phyloP scores from a whole-genome alignment of 306 rosid species.

The Begonia masoniana region DNA sequence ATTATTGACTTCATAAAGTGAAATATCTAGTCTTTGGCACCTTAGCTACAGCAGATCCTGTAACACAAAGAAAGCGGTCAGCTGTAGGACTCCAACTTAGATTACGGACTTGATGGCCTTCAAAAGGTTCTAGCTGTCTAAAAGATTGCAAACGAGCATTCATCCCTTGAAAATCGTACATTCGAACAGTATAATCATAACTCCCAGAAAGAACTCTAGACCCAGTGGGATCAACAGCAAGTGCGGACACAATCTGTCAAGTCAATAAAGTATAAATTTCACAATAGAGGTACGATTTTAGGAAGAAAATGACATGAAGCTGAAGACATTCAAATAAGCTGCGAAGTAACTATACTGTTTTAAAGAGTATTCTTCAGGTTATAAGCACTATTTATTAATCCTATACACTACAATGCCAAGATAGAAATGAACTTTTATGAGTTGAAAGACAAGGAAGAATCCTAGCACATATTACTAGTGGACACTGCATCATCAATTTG shows the following conservation, averaged over 20 bases:
- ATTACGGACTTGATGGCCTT: slow-evolving; percentile 92
- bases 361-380: neutral
- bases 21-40: slow-evolving; percentile 12
- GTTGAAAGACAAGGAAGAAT: too few relatives aligned
- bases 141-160: slow-evolving; percentile 75
- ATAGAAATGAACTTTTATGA: too few relatives aligned
- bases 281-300: too few relatives aligned
- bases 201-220: slow-evolving; percentile 90
- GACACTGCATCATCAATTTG: too few relatives aligned
- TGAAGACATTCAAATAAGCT: neutral
- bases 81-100: slow-evolving; percentile 94
- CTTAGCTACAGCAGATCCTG: slow-evolving; percentile 97
- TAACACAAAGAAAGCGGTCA: slow-evolving; percentile 78
- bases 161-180: slow-evolving; percentile 98
- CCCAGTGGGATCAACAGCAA: slow-evolving; percentile 90
- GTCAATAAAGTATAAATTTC: slow-evolving; percentile 4
- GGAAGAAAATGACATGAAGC: neutral
- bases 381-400: neutral
- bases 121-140: slow-evolving; percentile 84
- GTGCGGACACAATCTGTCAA: slow-evolving; percentile 74
- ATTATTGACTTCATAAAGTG: neutral
- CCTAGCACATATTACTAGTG: too few relatives aligned
- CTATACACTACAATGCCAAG: neutral
- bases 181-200: slow-evolving; percentile 71
- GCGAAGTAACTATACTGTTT: neutral